A percentile compares a stretch with the other conserved stretches of the same genome.
Conservation (phyloP, 345 rosid species). For the Eutrema yunnanense region DNA sequence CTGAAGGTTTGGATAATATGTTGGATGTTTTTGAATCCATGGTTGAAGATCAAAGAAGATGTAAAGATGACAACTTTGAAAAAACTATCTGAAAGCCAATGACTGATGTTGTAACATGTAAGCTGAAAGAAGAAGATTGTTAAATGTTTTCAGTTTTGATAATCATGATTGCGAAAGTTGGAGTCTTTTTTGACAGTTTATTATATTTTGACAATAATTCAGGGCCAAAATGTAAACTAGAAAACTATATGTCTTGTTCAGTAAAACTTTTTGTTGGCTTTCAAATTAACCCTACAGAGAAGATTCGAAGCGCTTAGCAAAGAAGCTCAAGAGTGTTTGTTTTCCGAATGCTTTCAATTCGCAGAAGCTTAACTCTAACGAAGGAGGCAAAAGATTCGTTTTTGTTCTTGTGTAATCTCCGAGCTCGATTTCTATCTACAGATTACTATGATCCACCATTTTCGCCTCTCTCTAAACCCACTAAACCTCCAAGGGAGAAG, state of each 20-base stretch:
- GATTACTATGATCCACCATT: conserved; percentile 33
- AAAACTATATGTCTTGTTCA: neutral
- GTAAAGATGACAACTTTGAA: conserved; percentile 48
- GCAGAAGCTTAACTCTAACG: conserved; percentile 10
- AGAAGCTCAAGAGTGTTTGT: neutral
- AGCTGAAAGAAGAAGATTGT: neutral
- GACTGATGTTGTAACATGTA: conserved; percentile 8
- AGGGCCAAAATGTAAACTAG: neutral
- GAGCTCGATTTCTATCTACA: conserved; percentile 25
- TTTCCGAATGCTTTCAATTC: conserved; percentile 22
- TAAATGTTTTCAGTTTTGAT: neutral
- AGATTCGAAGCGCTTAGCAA: neutral
- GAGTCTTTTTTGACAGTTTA: too few relatives aligned
- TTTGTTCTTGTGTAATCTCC: neutral
- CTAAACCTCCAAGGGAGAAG: conserved; percentile 9
- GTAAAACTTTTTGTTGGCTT: neutral
- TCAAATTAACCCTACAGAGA: neutral
- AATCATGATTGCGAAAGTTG: neutral
- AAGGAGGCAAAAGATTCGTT: conserved; percentile 11
- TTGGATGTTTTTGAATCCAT: conserved; percentile 73
- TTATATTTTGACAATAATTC: neutral
- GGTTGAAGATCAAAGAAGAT: conserved; percentile 73
- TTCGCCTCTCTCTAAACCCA: conserved; percentile 22
- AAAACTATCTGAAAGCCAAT: conserved; percentile 7
- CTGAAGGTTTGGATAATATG: conserved; percentile 47